Evolutionary conservation across 495 filamentous ascomycete species (phyloP).

Genomic region (Talaromyces nanjingensis): DNA sequence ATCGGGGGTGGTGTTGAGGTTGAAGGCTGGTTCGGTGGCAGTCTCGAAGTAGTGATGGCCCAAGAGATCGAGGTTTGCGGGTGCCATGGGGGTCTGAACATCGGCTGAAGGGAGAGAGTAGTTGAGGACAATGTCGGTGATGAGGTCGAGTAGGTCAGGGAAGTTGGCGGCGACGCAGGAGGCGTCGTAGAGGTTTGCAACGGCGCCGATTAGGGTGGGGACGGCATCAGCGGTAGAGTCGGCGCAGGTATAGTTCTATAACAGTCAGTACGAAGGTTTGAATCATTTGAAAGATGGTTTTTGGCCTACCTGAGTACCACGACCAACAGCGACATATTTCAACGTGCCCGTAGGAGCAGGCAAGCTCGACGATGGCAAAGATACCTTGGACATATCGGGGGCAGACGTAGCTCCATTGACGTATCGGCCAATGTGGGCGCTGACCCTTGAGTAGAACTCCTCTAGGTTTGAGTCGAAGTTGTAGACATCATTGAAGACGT

Average conservation of each 20-base stretch:
- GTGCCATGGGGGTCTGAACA: slow-evolving; percentile 24
- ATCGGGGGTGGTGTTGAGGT: slow-evolving; percentile 51
- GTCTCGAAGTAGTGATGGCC: slow-evolving; percentile 77
- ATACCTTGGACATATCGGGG: slow-evolving; percentile 33
- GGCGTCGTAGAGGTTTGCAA: slow-evolving; percentile 82
- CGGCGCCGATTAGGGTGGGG: slow-evolving; percentile 64
- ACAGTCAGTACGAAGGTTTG: background rate
- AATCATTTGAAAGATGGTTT: too few species aligned
- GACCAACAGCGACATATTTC: slow-evolving; percentile 75
- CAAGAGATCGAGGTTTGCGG: slow-evolving; percentile 51
- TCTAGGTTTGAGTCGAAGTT: slow-evolving; percentile 30
- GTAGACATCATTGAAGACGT: slow-evolving; percentile 27
- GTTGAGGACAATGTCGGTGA: slow-evolving; percentile 29
- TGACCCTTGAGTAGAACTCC: slow-evolving; percentile 33
- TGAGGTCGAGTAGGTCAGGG: slow-evolving; percentile 52
- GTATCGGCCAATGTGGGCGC: slow-evolving; percentile 23
- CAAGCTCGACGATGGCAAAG: slow-evolving; percentile 39
- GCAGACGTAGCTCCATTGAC: slow-evolving; percentile 10
- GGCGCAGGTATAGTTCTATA: slow-evolving; percentile 85
- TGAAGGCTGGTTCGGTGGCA: slow-evolving; percentile 68
- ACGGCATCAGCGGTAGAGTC: slow-evolving; percentile 43
- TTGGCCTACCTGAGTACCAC: slow-evolving; percentile 55
- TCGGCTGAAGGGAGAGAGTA: slow-evolving; percentile 36
- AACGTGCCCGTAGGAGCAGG: slow-evolving; percentile 50
- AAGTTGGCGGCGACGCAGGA: slow-evolving; percentile 66